phyloP scores from a whole-genome alignment of 2,329 filamentous ascomycete species.

The Daldinia sp. region DNA sequence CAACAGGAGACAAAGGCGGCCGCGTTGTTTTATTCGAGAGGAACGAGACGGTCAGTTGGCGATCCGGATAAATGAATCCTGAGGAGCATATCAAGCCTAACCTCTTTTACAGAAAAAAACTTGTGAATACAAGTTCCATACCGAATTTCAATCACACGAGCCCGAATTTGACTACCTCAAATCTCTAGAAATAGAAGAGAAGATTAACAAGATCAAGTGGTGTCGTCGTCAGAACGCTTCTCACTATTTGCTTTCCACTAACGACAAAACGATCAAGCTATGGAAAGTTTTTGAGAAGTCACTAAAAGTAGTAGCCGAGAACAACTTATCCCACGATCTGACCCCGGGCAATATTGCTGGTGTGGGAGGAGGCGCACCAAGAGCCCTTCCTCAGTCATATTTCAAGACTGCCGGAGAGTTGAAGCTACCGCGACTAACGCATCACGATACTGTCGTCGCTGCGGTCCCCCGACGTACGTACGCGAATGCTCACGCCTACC shows the following conservation, averaged over 20 bases:
- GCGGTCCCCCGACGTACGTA: constrained; percentile 96
- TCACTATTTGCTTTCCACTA: constrained; percentile 96
- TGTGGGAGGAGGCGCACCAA: constrained; percentile 76
- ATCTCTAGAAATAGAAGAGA: constrained; percentile 99
- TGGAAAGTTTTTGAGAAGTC: constrained; percentile 99
- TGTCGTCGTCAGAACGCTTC: constrained; percentile 97
- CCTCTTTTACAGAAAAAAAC: constrained; percentile 84
- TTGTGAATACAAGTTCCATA: constrained; percentile 99
- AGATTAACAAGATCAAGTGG: constrained; percentile 99
- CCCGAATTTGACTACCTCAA: constrained; percentile 99
- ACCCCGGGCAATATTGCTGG: constrained; percentile 78
- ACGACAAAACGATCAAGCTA: constrained; percentile 99
- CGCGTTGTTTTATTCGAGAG: constrained; percentile 87
- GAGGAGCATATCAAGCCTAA: constrained; percentile 22
- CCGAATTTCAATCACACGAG: constrained; percentile 99
- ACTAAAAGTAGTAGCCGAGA: constrained; percentile 97
- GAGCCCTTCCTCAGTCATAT: constrained; percentile 73
- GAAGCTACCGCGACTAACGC: constrained; percentile 93
- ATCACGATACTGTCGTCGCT: constrained; percentile 97
- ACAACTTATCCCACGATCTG: constrained; percentile 94
- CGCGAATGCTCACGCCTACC: constrained; percentile 97
- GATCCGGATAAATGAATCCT: background rate
- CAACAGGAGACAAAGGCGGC: constrained; percentile 89
- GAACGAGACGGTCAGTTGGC: constrained; percentile 84
- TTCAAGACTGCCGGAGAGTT: constrained; percentile 85